Conservation (phyloP, 2,329 filamentous ascomycete genomes). For the Fusarium subglutinans region DNA sequence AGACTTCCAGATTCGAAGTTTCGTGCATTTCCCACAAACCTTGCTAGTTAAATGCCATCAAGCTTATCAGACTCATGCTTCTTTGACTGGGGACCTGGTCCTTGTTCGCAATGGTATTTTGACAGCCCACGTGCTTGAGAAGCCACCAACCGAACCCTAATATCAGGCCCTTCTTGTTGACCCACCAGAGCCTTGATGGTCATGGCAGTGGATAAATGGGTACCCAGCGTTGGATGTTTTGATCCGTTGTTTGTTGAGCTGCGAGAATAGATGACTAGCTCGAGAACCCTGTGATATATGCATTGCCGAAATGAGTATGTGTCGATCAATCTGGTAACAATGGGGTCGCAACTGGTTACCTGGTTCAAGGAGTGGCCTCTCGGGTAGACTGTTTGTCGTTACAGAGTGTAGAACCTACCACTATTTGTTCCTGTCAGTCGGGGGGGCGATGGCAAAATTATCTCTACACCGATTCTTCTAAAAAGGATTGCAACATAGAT, state of each 20-base stretch:
- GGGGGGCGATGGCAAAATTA: no score
- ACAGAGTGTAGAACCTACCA: no score
- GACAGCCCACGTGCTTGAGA: neutral
- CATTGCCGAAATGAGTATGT: neutral
- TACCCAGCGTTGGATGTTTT: fast-evolving
- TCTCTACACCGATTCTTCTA: no score
- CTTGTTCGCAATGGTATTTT: no score
- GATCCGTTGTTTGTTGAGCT: neutral
- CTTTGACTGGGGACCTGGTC: neutral
- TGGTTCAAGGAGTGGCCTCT: no score
- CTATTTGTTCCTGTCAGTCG: no score
- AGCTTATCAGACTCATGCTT: neutral
- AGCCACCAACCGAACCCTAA: neutral
- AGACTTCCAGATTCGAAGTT: neutral
- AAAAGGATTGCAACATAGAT: no score
- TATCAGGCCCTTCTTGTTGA: neutral
- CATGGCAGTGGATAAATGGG: no score
- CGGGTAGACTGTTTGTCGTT: no score
- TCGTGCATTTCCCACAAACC: neutral
- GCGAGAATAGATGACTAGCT: neutral
- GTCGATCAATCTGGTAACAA: neutral
- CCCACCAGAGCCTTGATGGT: neutral
- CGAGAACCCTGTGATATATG: neutral
- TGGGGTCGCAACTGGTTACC: fast-evolving
- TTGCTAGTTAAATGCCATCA: neutral